Evolutionary conservation across 2,329 filamentous ascomycete species (phyloP).

Genomic region (Dactylellina cionopaga): DNA sequence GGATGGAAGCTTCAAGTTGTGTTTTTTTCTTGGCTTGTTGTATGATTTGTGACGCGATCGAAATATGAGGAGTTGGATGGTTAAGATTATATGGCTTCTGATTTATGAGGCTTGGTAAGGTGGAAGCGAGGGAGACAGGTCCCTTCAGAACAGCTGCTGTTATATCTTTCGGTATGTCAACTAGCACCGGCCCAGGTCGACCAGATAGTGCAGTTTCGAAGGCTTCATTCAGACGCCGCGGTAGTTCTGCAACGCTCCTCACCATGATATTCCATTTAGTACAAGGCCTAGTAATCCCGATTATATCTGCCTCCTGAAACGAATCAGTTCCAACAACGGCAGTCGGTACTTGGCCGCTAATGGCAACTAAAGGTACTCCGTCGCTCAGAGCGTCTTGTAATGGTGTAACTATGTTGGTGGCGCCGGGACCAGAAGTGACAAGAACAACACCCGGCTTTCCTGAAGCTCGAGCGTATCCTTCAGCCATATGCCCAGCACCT

Average conservation of each 20-base stretch:
- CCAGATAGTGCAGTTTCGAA: constrained; percentile 98
- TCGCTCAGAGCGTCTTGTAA: constrained; percentile 97
- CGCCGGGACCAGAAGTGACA: constrained; percentile 94
- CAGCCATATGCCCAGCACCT: constrained; percentile 97
- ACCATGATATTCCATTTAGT: constrained; percentile 99
- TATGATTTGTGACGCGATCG: constrained; percentile 83
- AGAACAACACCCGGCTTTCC: constrained; percentile 95
- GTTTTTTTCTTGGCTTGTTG: constrained; percentile 77
- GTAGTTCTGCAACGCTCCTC: constrained; percentile 91
- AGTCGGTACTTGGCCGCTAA: constrained; percentile 91
- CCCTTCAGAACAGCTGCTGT: constrained; percentile 84
- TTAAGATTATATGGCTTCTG: too few species aligned
- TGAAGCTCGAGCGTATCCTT: constrained; percentile 92
- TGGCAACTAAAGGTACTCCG: constrained; percentile 94
- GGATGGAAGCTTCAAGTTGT: constrained; percentile 78
- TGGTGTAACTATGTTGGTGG: constrained; percentile 94
- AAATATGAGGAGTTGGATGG: too few species aligned
- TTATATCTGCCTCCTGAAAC: constrained; percentile 94
- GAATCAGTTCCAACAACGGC: constrained; percentile 91
- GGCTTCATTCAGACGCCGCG: constrained; percentile 93
- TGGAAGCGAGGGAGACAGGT: constrained; percentile 81
- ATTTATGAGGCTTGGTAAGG: too few species aligned
- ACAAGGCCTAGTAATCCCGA: constrained; percentile 92
- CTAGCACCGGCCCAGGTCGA: constrained; percentile 90
- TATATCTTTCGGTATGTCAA: constrained; percentile 96